These are phyloP conservation scores for Plenodomus biglobosus DNA, from an alignment of 2,329 filamentous ascomycete genomes.

Conservation along the genomic window DNA sequence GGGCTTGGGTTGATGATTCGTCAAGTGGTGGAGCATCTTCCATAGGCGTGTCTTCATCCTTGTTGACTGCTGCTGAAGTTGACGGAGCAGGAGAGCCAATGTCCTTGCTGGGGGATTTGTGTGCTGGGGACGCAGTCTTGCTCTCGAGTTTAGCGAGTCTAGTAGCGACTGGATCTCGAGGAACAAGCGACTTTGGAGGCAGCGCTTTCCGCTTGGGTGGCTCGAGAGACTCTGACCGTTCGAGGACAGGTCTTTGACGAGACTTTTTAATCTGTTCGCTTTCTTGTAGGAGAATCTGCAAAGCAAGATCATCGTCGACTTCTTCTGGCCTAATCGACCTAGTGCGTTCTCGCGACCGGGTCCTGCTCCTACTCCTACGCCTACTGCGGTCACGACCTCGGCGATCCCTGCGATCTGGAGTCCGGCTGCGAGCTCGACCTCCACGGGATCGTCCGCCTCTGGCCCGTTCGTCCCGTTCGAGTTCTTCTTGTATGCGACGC, in stretches of 20 bases:
- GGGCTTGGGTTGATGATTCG: constrained; percentile 18
- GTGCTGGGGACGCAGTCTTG: constrained; percentile 28
- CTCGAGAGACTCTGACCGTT: constrained; percentile 44
- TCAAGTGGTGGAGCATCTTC: constrained; percentile 26
- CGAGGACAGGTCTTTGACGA: constrained; percentile 39
- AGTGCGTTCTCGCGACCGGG: constrained; percentile 26
- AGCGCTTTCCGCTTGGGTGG: constrained; percentile 43
- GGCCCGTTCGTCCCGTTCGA: constrained; percentile 47
- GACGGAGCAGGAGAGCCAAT: constrained; percentile 8
- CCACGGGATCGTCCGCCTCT: constrained; percentile 43
- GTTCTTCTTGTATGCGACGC: constrained; percentile 50
- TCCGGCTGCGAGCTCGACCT: constrained; percentile 31
- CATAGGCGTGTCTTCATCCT: constrained; percentile 32
- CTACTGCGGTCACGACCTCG: constrained; percentile 18
- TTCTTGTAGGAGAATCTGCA: constrained; percentile 41
- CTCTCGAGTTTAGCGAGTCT: constrained; percentile 35
- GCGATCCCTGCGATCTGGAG: constrained; percentile 28
- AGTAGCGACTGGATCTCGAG: constrained; percentile 35
- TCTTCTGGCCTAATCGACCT: constrained; percentile 34
- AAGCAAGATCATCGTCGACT: constrained; percentile 42
- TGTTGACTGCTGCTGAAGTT: constrained; percentile 15
- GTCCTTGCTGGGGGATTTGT: constrained; percentile 30
- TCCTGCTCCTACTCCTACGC: constrained; percentile 20
- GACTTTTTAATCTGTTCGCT: constrained; percentile 44
- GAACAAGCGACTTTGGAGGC: constrained; percentile 39